Evolutionary conservation across 2,329 filamentous ascomycete genomes (phyloP).

Genomic region (Xylaria multiplex): DNA sequence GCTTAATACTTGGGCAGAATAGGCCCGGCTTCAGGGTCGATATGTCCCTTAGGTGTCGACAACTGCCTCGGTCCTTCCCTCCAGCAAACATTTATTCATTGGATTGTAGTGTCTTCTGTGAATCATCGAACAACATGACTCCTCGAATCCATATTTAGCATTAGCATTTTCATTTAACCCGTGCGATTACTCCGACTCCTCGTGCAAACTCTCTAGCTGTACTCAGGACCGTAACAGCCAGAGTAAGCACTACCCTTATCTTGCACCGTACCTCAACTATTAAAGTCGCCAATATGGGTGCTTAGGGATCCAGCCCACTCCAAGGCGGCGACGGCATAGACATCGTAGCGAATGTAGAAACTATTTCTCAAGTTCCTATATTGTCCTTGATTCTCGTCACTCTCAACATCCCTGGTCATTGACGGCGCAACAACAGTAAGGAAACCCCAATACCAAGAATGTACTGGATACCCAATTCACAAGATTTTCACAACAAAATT

Average conservation of each 20-base stretch:
- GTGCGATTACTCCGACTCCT: not conserved
- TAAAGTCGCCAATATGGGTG: too few species aligned
- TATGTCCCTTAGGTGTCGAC: too few species aligned
- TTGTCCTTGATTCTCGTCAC: constrained; percentile 20
- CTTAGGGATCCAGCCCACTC: too few species aligned
- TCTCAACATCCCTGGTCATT: constrained; percentile 9
- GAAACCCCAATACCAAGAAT: constrained; percentile 36
- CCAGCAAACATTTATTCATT: not conserved
- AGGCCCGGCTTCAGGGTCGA: too few species aligned
- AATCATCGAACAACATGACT: not conserved
- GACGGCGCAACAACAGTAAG: constrained; percentile 4
- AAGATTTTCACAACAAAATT: constrained; percentile 32
- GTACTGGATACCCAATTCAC: constrained; percentile 36
- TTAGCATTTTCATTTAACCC: not conserved
- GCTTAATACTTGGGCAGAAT: too few species aligned
- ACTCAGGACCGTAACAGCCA: too few species aligned
- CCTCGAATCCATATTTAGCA: not conserved
- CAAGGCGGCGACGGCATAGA: too few species aligned
- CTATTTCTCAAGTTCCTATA: constrained; percentile 32
- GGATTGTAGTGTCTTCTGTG: not conserved
- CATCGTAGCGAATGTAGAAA: too few species aligned
- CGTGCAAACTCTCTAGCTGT: too few species aligned
- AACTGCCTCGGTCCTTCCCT: too few species aligned
- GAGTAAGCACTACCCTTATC: too few species aligned
- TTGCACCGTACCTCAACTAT: too few species aligned